Conservation (phyloP, 2,329 filamentous ascomycete genomes). For the Aspergillus oerlinghausenensis region DNA sequence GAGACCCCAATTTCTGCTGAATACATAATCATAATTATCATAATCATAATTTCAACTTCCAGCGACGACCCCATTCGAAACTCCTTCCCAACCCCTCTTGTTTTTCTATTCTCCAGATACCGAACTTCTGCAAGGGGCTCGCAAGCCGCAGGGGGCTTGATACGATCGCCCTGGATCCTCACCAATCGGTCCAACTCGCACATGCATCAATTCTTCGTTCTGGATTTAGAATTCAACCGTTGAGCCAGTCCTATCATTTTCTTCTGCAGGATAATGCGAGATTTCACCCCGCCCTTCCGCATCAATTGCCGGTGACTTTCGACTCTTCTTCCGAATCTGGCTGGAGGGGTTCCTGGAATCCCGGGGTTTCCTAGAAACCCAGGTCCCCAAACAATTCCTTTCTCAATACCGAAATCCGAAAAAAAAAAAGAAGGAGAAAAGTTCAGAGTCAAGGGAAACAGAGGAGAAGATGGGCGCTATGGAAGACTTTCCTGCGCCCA, state of each 20-base stretch:
- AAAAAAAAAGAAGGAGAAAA: neutral
- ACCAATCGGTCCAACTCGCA: neutral
- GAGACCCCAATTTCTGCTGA: neutral
- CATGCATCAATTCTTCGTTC: slow-evolving; percentile 5
- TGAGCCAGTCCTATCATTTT: neutral
- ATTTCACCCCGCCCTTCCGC: neutral
- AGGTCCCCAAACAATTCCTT: neutral
- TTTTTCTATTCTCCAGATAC: slow-evolving; percentile 11
- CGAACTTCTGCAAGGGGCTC: slow-evolving; percentile 17
- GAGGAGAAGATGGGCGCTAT: slow-evolving; percentile 25
- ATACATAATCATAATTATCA: neutral
- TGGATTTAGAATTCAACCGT: neutral
- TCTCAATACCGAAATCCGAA: neutral
- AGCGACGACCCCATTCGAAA: neutral
- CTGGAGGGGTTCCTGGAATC: neutral
- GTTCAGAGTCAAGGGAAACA: slow-evolving; percentile 7
- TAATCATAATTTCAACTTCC: neutral
- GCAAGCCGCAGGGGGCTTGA: slow-evolving; percentile 12
- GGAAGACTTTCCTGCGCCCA: slow-evolving; percentile 18
- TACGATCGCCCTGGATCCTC: slow-evolving; percentile 6
- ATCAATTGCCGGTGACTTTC: neutral
- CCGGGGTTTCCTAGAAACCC: neutral
- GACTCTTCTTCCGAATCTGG: neutral
- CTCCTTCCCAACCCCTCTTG: slow-evolving; percentile 5
- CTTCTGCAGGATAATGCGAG: neutral